These are phyloP conservation scores for Caryopteris hybrid DNA, from an alignment of 305 asterid species.

Conservation along the genomic window DNA sequence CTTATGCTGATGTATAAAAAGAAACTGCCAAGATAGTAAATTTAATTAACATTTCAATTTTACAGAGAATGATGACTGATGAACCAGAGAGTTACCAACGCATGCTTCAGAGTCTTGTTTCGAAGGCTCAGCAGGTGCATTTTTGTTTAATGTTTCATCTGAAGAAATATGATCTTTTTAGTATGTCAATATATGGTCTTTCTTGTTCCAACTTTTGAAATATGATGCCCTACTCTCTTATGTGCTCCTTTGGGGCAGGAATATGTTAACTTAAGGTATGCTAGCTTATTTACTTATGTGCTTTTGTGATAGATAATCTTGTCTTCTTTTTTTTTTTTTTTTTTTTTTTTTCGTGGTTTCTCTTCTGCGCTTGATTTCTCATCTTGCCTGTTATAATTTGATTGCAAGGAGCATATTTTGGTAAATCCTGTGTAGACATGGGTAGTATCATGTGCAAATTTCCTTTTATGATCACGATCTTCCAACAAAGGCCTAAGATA, in stretches of 20 bases:
- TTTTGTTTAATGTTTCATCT: constrained; percentile 13
- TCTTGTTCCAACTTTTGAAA: not conserved
- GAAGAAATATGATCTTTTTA: not conserved
- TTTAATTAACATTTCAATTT: constrained; percentile 22
- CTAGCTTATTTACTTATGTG: not conserved
- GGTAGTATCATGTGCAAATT: constrained; percentile 7
- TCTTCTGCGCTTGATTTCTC: not conserved
- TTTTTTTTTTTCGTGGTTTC: not conserved
- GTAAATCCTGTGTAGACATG: constrained; percentile 8
- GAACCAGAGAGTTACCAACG: constrained; percentile 92
- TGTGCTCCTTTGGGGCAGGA: not conserved
- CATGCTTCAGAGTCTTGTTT: constrained; percentile 86
- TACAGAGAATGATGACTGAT: constrained; percentile 98
- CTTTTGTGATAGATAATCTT: constrained; percentile 1
- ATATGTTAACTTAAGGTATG: not conserved
- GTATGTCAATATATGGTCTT: not conserved
- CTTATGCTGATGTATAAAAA: constrained; percentile 21
- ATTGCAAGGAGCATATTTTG: not conserved
- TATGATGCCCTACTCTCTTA: not conserved
- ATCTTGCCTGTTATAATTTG: not conserved
- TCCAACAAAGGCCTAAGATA: constrained; percentile 16
- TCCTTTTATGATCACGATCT: constrained; percentile 11
- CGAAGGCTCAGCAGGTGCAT: constrained; percentile 93
- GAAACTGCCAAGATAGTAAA: constrained; percentile 11
- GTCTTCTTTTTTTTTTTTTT: too few species aligned